A percentile compares a stretch with the other conserved stretches of the same genome.
Conservation (phyloP, 2,329 filamentous ascomycete species). For the Penicillium sclerotigenum region DNA sequence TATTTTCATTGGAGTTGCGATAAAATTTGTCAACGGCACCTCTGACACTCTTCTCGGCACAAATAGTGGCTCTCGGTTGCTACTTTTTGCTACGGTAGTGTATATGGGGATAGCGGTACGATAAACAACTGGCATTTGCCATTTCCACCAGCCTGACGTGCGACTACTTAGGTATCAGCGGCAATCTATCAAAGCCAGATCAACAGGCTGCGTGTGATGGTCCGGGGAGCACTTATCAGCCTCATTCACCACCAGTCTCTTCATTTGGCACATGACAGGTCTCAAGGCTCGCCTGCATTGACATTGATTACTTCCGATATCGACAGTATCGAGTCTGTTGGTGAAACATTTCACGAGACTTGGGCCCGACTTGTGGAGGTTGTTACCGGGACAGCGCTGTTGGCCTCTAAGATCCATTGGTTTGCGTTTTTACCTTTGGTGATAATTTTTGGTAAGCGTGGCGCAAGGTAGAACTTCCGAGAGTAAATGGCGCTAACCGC, state of each 20-base stretch:
- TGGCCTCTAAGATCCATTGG: background rate
- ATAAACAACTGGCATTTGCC: background rate
- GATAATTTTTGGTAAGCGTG: background rate
- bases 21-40: background rate
- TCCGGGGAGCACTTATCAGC: conserved; percentile 4
- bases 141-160: background rate
- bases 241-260: conserved; percentile 2
- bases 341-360: background rate
- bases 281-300: background rate
- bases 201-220: conserved; percentile 3
- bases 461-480: background rate
- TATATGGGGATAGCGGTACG: background rate
- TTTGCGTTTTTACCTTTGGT: background rate
- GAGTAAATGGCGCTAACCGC: background rate
- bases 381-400: background rate
- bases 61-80: background rate
- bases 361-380: background rate
- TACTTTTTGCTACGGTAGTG: background rate
- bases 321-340: background rate
- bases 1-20: background rate
- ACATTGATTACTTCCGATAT: background rate
- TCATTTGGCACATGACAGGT: background rate
- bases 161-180: background rate
- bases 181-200: background rate
- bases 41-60: background rate